Percentiles rank a stretch among this genome's conserved stretches.
phyloP scores from a whole-genome alignment of 345 rosid genomes.

The Brassica juncea region DNA sequence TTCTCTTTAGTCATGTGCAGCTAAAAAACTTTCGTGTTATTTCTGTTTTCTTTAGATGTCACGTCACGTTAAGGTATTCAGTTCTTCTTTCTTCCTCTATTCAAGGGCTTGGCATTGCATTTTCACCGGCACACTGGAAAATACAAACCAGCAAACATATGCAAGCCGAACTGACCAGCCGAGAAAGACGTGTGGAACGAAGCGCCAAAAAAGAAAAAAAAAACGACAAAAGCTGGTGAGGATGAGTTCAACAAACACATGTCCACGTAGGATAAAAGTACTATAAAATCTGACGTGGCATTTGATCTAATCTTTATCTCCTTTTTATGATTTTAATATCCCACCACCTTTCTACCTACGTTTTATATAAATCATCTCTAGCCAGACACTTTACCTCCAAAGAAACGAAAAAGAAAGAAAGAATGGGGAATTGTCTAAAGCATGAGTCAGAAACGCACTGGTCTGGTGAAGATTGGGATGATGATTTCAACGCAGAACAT shows the following conservation, averaged over 20 bases:
- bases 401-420: not conserved
- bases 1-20: constrained; percentile 9
- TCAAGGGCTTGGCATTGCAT: not conserved
- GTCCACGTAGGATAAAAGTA: constrained; percentile 35
- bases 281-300: constrained; percentile 25
- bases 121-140: constrained; percentile 11
- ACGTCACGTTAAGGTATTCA: constrained; percentile 2
- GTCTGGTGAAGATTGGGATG: constrained; percentile 47
- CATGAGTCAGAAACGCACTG: constrained; percentile 41
- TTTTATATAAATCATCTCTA: constrained; percentile 14
- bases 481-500: constrained; percentile 23
- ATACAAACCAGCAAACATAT: not conserved
- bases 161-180: constrained; percentile 30
- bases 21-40: not conserved
- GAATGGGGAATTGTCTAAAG: constrained; percentile 43
- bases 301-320: constrained; percentile 22
- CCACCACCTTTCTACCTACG: constrained; percentile 32
- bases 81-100: constrained; percentile 2
- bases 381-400: constrained; percentile 6
- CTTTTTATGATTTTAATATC: constrained; percentile 26
- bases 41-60: constrained; percentile 20
- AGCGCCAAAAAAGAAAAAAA: not conserved
- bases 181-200: constrained; percentile 1
- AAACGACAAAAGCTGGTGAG: constrained; percentile 37
- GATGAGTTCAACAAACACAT: constrained; percentile 39